Evolutionary conservation across 805 yeast genomes (phyloP).

Genomic region (Wickerhamomyces sydowiorum): DNA sequence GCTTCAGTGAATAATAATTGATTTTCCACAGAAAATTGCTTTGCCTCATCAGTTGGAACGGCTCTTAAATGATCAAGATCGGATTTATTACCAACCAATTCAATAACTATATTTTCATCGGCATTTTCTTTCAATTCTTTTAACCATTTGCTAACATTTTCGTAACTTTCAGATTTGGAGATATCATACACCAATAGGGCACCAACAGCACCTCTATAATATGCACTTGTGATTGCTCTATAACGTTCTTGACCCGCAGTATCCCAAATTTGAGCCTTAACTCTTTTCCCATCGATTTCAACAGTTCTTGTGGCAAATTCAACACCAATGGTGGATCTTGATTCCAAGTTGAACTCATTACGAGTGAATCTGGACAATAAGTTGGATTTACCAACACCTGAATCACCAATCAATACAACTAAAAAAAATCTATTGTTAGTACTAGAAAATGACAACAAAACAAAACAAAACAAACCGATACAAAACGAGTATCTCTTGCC

Average conservation of each 20-base stretch:
- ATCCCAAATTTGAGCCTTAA: constrained; percentile 95
- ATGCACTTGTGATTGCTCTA: constrained; percentile 95
- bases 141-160: constrained; percentile 82
- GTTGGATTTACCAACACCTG: constrained; percentile 96
- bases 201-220: constrained; percentile 97
- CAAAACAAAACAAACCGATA: not conserved
- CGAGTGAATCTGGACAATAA: constrained; percentile 89
- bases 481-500: not conserved
- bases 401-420: constrained; percentile 94
- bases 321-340: constrained; percentile 94
- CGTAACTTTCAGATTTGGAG: constrained; percentile 83
- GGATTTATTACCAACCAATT: constrained; percentile 86
- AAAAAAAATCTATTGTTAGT: constrained; percentile 4
- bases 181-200: constrained; percentile 95
- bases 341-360: constrained; percentile 91
- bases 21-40: constrained; percentile 89
- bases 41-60: constrained; percentile 97
- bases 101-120: constrained; percentile 91
- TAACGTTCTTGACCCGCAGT: constrained; percentile 99
- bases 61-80: constrained; percentile 92
- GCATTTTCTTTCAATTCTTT: constrained; percentile 90
- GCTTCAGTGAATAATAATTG: constrained; percentile 92
- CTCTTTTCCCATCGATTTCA: constrained; percentile 76
- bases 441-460: not conserved
- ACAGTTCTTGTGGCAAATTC: constrained; percentile 97